Evolutionary conservation across 768 basidiomycete species (phyloP), one percentile per base, ranked within the genome.

Genomic region (Pisolithus albus): DNA sequence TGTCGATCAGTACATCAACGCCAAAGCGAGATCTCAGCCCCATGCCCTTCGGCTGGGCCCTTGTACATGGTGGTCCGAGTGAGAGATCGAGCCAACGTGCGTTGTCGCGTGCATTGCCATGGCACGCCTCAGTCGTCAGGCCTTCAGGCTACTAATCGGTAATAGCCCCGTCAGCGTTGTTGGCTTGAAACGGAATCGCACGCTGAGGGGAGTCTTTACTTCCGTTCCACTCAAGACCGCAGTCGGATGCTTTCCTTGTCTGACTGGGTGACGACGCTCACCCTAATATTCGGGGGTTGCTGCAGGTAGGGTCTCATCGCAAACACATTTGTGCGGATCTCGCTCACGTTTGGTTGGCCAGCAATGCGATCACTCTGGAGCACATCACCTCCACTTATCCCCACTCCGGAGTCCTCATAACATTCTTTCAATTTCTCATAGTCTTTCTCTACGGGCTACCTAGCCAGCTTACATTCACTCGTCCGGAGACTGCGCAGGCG

Each of bases 241-340:
- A 26, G 50, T 49, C 30, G 37, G 45, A 57, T 60, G 60, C 18
- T 61, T 40, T 59, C 61, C 37, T 3, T 23, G 30, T 55, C 64
- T 11, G 66, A 66, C 30, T 92, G 86, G 88, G 50, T 76, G 7
- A 68, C 81, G 9, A 83, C 89, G 0, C 64, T 94, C 23, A 71
- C 81, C 1, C 72, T 93, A 19, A 79, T 93, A 9, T 94, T 96
- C 62, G 92, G 91, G 2, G 93, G 93, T 1, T 96, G 93, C 68
- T 96, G 93, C 74, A 83, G 84, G 77, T 79, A 62, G 34, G 37
- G 63, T 68, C 5, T 56, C 51, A 45, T 34, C 30, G 10, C 13
- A 52, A 56, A 41, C 13, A 46, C 49, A 46, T 47, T 19, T 44
- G 24, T 46, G 11, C 36, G 38, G 11, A 16, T n/a, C 21, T 24